A percentile compares a stretch with the other conserved stretches of the same genome.
Evolutionary conservation across 176 grass and related monocot genomes (phyloP).

Genomic region (Sorghum bicolor): Sorghum_bicolor_NCBIv3 NC_012879.2:52058001-52058500

Average conservation of each 20-base stretch:
- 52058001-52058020: background rate
- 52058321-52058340: slow-evolving; percentile 21
- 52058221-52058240: slow-evolving; percentile 26
- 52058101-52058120: slow-evolving; percentile 29
- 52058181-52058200: slow-evolving; percentile 27
- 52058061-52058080: background rate
- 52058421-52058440: background rate
- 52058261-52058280: slow-evolving; percentile 17
- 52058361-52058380: slow-evolving; percentile 13
- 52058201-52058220: slow-evolving; percentile 9
- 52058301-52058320: background rate
- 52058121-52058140: slow-evolving; percentile 17
- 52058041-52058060: background rate
- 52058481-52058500: background rate
- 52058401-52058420: slow-evolving; percentile 17
- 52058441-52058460: background rate
- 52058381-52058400: slow-evolving; percentile 2
- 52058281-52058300: slow-evolving; percentile 11
- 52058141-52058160: slow-evolving; percentile 24
- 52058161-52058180: slow-evolving; percentile 16
- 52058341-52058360: slow-evolving; percentile 24
- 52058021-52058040: background rate
- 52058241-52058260: slow-evolving; percentile 34
- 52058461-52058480: background rate
- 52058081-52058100: slow-evolving; percentile 1